These are phyloP conservation scores for Candida jianshihensis DNA, from an alignment of 805 yeast species.

Conservation along the genomic window DNA sequence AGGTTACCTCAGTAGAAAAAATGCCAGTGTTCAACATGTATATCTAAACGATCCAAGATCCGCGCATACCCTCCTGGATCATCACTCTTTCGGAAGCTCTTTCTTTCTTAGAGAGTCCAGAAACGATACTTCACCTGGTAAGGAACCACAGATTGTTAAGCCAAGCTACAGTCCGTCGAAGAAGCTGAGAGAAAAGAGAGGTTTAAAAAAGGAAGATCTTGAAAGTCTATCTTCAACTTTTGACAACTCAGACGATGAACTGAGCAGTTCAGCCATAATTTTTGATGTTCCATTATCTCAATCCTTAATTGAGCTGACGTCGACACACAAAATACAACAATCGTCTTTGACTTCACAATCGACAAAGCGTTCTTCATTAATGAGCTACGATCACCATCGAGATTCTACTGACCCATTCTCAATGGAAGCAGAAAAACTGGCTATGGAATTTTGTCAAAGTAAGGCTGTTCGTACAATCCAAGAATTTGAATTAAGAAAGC, in stretches of 20 bases:
- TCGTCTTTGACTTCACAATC: constrained; percentile 30
- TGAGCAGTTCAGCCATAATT: constrained; percentile 45
- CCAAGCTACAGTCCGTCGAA: constrained; percentile 17
- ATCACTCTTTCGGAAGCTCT: no score
- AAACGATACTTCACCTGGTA: background rate
- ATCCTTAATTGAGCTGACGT: constrained; percentile 37
- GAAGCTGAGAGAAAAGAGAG: constrained; percentile 11
- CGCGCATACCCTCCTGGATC: constrained; percentile 8
- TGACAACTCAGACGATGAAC: constrained; percentile 43
- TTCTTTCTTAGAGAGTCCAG: no score
- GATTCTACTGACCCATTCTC: constrained; percentile 9
- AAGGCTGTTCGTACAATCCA: constrained; percentile 27
- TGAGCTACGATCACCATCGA: constrained; percentile 24
- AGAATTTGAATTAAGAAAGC: constrained; percentile 23
- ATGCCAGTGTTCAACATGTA: constrained; percentile 1
- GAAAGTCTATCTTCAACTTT: constrained; percentile 6
- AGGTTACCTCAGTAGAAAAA: constrained; percentile 5
- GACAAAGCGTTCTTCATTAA: constrained; percentile 38
- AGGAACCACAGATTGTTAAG: background rate
- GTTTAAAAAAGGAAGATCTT: constrained; percentile 10
- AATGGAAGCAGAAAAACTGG: constrained; percentile 15
- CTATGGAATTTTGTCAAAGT: constrained; percentile 20
- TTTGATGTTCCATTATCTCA: constrained; percentile 63
- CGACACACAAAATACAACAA: constrained; percentile 16
- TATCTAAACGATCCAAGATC: constrained; percentile 10